Base-by-base conservation (phyloP, 306 rosid genomes). In the Potentilla sterilis region DNA sequence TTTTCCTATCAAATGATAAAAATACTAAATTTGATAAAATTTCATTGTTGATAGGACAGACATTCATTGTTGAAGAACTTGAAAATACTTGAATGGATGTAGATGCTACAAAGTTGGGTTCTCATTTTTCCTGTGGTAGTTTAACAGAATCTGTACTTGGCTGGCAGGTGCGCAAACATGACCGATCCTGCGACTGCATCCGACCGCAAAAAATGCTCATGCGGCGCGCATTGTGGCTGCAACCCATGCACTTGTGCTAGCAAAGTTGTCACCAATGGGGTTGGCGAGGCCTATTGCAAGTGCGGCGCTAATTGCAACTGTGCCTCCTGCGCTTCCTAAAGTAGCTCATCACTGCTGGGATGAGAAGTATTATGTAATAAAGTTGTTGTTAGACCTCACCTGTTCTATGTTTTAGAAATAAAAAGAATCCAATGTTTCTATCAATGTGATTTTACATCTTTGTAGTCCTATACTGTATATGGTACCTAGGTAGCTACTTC, bases 171-270 rank as follows among this genome's bases (percentile, higher is more conserved):
- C 59, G 5, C 19, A 22, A 35, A 16, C 16, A 32, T 24, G 7
- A 3, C 21, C 34, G 76, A 10, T 34, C 32, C 34, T 16, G 35
- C 46, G 16, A 47, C 77, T 9, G 78, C 64, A 8, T 80, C 21
- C 0, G 77, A 46, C 49, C 79, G 83, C 61, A 43, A n/a, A 49
- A 83, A 85, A 34, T 93, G 98, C 78, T n/a, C 92, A 2, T 93
- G 98, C 21, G 96, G 98, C 5, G 87, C 89, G 72, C 92, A 91
- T 47, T 93, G 97, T 22, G 87, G 87, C 13, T 91, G 97, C 87
- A 91, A 91, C 58, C 98, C 97, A 2, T 89, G 98, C 74, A 49
- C 81, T 1, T 93, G 98, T 8, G 59, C 86, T 24, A 73, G 72
- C n/a, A 74, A 80, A 21, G 75, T 75, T 1, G 76, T 65, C 19